Conservation (phyloP, 371 early-diverging fungal species). For the Mucor plumbeus region DNA sequence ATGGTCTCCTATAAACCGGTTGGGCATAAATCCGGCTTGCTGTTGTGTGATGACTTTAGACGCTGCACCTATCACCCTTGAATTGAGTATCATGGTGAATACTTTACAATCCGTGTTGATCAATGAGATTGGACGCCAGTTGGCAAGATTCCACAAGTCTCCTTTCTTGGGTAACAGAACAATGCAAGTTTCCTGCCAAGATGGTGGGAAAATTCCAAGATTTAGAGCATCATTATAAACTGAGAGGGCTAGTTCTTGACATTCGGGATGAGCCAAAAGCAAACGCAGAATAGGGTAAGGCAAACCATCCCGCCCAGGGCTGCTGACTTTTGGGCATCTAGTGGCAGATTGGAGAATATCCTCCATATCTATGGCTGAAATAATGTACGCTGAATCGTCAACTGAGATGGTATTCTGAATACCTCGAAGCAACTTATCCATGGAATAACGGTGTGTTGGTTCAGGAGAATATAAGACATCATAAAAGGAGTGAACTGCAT, state of each 20-base stretch:
- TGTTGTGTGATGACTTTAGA: neutral
- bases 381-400: neutral
- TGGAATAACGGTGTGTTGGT: neutral
- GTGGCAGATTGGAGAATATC: neutral
- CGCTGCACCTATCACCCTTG: neutral
- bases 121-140: constrained; percentile 35
- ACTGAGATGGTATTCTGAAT: neutral
- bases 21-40: constrained; percentile 24
- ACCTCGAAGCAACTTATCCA: neutral
- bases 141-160: constrained; percentile 15
- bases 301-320: constrained; percentile 34
- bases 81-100: constrained; percentile 26
- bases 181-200: constrained; percentile 24
- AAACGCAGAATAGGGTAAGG: constrained; percentile 29
- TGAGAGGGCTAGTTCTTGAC: neutral
- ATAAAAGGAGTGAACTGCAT: constrained; percentile 18
- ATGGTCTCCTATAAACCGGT: constrained; percentile 22
- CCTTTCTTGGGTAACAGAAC: constrained; percentile 33
- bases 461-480: constrained; percentile 8
- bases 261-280: neutral
- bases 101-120: constrained; percentile 39
- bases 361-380: neutral
- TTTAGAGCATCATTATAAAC: constrained; percentile 15
- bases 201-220: constrained; percentile 14
- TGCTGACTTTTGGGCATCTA: constrained; percentile 10